phyloP scores from a whole-genome alignment of 441 rosid species.

The Macaranga tanarius region DNA sequence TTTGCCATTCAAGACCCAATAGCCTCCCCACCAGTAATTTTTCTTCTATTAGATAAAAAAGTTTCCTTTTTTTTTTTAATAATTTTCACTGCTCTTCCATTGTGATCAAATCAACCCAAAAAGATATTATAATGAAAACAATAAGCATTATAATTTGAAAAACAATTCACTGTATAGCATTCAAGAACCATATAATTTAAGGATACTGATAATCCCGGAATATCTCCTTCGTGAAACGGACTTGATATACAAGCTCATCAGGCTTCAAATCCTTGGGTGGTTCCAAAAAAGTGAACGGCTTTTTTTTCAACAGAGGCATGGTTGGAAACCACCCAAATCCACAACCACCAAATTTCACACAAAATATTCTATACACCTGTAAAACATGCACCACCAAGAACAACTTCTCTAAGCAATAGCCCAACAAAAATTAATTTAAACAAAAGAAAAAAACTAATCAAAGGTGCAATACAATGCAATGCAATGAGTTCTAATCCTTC shows the following conservation, averaged over 20 bases:
- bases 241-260: constrained; percentile 74
- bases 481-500: background rate
- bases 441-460: background rate
- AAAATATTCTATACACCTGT: background rate
- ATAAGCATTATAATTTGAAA: background rate
- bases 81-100: background rate
- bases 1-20: background rate
- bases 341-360: background rate
- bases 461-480: background rate
- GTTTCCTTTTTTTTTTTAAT: background rate
- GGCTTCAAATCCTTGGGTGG: constrained; percentile 72
- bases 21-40: background rate
- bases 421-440: background rate
- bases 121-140: background rate
- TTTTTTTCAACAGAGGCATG: constrained; percentile 91
- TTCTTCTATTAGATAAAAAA: background rate
- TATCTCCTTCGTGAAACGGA: constrained; percentile 96
- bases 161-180: constrained; percentile 2
- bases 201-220: constrained; percentile 91
- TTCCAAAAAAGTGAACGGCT: constrained; percentile 58
- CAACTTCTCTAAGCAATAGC: constrained; percentile 7
- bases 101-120: background rate
- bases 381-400: background rate
- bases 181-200: constrained; percentile 19
- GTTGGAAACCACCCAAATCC: constrained; percentile 21